phyloP scores from a whole-genome alignment of 805 yeast genomes.

The Candida sakaeoensis region DNA sequence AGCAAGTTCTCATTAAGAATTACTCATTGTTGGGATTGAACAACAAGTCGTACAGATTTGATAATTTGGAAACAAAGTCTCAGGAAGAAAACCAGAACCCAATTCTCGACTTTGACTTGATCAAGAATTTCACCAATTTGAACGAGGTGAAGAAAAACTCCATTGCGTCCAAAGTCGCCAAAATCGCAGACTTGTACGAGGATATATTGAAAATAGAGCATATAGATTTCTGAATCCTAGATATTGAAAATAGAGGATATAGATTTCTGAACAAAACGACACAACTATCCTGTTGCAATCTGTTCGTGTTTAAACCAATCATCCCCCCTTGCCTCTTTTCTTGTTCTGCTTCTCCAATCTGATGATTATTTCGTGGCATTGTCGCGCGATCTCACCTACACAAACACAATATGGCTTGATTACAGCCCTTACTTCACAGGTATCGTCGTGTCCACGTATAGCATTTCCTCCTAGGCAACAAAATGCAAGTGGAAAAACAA shows the following conservation, averaged over 20 bases:
- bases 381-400: too few species aligned
- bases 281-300: too few species aligned
- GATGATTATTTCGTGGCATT: too few species aligned
- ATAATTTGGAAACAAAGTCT: slow-evolving; percentile 30
- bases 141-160: slow-evolving; percentile 55
- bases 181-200: slow-evolving; percentile 44
- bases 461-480: too few species aligned
- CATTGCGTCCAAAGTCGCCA: slow-evolving; percentile 49
- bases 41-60: slow-evolving; percentile 62
- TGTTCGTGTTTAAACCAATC: too few species aligned
- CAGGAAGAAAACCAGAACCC: slow-evolving; percentile 51
- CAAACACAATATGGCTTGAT: too few species aligned
- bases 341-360: too few species aligned
- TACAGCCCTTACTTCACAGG: too few species aligned
- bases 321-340: too few species aligned
- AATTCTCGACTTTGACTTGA: slow-evolving; percentile 58
- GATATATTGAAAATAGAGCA: slow-evolving; percentile 27
- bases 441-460: too few species aligned
- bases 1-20: slow-evolving; percentile 78
- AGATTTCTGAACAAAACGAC: too few species aligned
- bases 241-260: background rate
- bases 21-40: slow-evolving; percentile 74
- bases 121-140: slow-evolving; percentile 50
- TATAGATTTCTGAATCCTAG: background rate
- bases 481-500: too few species aligned